Evolutionary conservation across 495 filamentous ascomycete species (phyloP).

Genomic region (Mycothermus thermophilus): DNA sequence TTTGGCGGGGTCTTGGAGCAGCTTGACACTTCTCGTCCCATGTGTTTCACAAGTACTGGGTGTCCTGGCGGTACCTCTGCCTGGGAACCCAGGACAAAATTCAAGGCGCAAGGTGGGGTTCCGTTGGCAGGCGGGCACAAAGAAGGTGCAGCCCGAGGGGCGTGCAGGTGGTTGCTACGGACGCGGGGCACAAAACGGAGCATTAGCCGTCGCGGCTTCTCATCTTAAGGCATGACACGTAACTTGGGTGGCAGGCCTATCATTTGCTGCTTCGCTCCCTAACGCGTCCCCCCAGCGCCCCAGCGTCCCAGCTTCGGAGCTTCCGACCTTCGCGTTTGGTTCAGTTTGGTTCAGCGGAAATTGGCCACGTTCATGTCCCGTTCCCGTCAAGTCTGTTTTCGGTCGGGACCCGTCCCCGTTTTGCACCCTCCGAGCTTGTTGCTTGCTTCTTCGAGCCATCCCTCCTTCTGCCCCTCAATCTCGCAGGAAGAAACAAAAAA

Average conservation of each 20-base stretch:
- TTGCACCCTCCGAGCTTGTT: background rate
- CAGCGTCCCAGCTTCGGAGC: too few species aligned
- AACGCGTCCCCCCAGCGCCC: conserved; percentile 10
- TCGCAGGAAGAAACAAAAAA: too few species aligned
- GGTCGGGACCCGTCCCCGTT: background rate
- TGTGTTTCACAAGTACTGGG: conserved; percentile 6
- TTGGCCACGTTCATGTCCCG: conserved; percentile 8
- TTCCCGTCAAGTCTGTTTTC: too few species aligned
- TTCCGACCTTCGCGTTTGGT: conserved; percentile 4
- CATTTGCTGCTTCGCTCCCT: background rate
- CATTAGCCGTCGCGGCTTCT: conserved; percentile 3
- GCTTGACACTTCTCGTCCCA: conserved; percentile 7
- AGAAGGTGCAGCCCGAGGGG: conserved; percentile 14
- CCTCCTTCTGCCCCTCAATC: conserved; percentile 1
- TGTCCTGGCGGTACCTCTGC: too few species aligned
- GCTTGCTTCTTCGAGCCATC: background rate
- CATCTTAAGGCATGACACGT: conserved; percentile 3
- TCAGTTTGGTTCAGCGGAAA: background rate
- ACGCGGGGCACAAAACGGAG: conserved; percentile 4
- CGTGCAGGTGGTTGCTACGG: too few species aligned
- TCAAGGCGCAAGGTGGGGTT: conserved; percentile 4
- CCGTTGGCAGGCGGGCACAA: conserved; percentile 7
- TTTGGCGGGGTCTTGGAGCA: background rate
- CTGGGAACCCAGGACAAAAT: too few species aligned
- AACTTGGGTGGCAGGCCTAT: background rate